phyloP scores from a whole-genome alignment of 169 alveolate species.

The Cryptosporidium viatorum region DNA sequence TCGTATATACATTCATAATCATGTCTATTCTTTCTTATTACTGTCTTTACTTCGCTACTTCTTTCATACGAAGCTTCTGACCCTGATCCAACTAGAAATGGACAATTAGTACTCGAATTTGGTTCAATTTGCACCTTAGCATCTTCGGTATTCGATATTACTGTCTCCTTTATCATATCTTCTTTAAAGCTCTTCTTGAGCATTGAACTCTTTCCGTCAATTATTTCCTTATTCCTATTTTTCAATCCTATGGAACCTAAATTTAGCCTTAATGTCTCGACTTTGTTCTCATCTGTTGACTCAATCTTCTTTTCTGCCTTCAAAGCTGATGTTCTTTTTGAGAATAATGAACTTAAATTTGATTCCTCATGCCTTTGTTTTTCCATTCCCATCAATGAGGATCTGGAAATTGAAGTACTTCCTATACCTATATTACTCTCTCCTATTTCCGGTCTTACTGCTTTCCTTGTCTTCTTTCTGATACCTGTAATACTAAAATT shows the following conservation, averaged over 20 bases:
- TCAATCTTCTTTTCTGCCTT: not conserved
- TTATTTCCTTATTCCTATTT: not conserved
- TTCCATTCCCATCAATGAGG: conserved; percentile 20
- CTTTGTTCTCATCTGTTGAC: not conserved
- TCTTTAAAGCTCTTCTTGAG: conserved; percentile 1
- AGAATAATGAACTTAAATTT: conserved; percentile 4
- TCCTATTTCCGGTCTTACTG: conserved; percentile 39
- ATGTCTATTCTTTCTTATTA: not conserved
- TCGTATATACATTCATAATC: not conserved
- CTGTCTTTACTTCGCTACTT: not conserved
- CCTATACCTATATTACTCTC: conserved; percentile 36
- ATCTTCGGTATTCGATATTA: not conserved
- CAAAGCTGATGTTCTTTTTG: not conserved
- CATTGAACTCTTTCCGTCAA: not conserved
- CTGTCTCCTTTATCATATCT: not conserved
- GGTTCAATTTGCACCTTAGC: not conserved
- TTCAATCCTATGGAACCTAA: not conserved
- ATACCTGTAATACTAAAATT: not conserved
- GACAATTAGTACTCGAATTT: not conserved
- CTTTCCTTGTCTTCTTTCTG: conserved; percentile 59
- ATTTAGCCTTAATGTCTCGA: not conserved
- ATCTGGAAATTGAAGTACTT: conserved; percentile 9
- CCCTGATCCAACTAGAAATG: conserved; percentile 64
- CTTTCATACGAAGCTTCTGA: conserved; percentile 72
- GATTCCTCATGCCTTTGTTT: conserved; percentile 5